These are phyloP conservation scores for Beauveria rudraprayagi DNA, from an alignment of 2,329 filamentous ascomycete genomes.

Conservation along the genomic window DNA sequence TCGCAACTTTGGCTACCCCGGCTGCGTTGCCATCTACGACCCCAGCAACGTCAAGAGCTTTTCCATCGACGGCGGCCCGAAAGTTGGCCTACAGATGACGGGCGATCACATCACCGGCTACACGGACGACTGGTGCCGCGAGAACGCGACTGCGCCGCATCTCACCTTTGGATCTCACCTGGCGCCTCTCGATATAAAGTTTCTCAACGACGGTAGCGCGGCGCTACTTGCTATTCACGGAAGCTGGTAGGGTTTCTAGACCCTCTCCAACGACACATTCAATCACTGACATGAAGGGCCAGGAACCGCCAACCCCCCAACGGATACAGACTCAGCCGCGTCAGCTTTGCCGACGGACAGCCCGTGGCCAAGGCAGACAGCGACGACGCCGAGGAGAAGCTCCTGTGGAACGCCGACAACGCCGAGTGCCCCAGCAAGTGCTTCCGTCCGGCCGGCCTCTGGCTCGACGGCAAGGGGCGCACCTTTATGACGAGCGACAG, in stretches of 20 bases:
- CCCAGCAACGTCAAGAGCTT: slow-evolving; percentile 22
- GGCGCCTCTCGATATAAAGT: slow-evolving; percentile 58
- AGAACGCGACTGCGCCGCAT: slow-evolving; percentile 15
- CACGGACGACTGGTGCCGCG: slow-evolving; percentile 18
- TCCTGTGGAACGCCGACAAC: slow-evolving; percentile 42
- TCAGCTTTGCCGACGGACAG: slow-evolving; percentile 28
- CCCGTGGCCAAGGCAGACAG: slow-evolving; percentile 27
- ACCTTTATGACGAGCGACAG: slow-evolving; percentile 46
- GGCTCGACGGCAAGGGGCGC: slow-evolving; percentile 29
- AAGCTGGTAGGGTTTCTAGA: slow-evolving; percentile 35
- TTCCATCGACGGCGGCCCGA: slow-evolving; percentile 14
- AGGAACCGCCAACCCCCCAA: slow-evolving; percentile 26
- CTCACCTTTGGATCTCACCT: slow-evolving; percentile 40
- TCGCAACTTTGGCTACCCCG: slow-evolving; percentile 55
- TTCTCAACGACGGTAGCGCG: slow-evolving; percentile 43
- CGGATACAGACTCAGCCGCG: slow-evolving; percentile 32
- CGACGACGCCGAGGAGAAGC: slow-evolving; percentile 33
- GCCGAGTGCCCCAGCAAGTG: slow-evolving; percentile 38
- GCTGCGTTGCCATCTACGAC: slow-evolving; percentile 53
- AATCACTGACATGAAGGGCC: neutral
- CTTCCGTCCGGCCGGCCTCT: slow-evolving; percentile 45
- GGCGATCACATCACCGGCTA: slow-evolving; percentile 17
- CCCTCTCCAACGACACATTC: neutral
- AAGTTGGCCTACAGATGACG: slow-evolving; percentile 17
- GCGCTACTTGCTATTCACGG: slow-evolving; percentile 58